Percentiles rank a stretch among this genome's conserved stretches.
Evolutionary conservation across 179 eudicot genomes (phyloP).

Genomic region (Silene coronaria): DNA sequence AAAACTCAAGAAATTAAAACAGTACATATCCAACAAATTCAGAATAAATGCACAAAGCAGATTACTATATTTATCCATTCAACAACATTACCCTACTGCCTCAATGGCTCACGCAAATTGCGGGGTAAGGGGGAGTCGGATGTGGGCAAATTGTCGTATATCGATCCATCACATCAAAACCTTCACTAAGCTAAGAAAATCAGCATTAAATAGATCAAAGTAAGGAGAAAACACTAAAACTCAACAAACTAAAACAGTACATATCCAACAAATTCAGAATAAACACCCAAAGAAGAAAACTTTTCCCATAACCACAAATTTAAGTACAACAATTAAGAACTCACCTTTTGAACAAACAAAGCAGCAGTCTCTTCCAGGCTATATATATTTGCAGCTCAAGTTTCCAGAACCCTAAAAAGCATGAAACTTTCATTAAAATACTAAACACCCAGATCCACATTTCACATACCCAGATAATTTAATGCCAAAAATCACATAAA

Average conservation of each 20-base stretch:
- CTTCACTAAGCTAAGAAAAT: neutral
- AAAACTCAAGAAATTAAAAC: neutral
- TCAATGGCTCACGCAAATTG: too few species aligned
- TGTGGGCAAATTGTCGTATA: neutral
- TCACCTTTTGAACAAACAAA: conserved; percentile 1
- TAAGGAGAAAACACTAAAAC: neutral
- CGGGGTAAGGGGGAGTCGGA: too few species aligned
- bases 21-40: neutral
- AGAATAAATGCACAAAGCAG: neutral
- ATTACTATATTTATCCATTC: neutral
- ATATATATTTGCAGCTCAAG: neutral
- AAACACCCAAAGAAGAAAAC: neutral
- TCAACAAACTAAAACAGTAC: neutral
- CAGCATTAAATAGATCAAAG: neutral
- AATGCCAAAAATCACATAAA: neutral
- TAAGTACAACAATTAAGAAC: neutral
- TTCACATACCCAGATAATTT: conserved; percentile 12
- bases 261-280: neutral
- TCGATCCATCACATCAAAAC: neutral
- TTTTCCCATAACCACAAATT: neutral
- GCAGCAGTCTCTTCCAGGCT: neutral
- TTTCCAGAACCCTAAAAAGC: conserved; percentile 3
- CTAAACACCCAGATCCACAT: conserved; percentile 14
- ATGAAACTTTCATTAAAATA: conserved; percentile 9
- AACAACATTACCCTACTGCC: too few species aligned